phyloP scores from a whole-genome alignment of 768 basidiomycete genomes.

The Naganishia vishniacii region DNA sequence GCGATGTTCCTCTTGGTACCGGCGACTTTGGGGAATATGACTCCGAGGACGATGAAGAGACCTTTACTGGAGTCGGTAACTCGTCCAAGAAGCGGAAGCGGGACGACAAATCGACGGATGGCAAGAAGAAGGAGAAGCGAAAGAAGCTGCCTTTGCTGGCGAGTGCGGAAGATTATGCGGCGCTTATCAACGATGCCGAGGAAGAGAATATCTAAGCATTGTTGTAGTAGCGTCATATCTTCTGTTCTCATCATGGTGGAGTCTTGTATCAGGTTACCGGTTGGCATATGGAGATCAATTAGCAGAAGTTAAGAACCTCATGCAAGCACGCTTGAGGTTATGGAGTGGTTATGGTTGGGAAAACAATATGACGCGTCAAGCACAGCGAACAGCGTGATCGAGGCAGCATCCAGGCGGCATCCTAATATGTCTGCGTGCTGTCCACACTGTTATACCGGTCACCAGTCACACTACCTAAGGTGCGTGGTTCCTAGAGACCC shows the following conservation, averaged over 20 bases:
- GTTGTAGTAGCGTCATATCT: not conserved
- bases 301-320: no score
- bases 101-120: slow-evolving; percentile 46
- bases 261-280: not conserved
- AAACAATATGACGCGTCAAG: not conserved
- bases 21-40: slow-evolving; percentile 23
- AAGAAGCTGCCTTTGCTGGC: slow-evolving; percentile 52
- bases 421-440: no score
- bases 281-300: not conserved
- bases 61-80: slow-evolving; percentile 38
- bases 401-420: no score
- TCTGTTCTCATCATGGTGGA: not conserved
- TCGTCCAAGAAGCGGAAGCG: slow-evolving; percentile 54
- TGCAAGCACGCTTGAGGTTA: no score
- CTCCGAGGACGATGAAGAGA: slow-evolving; percentile 50
- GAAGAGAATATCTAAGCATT: slow-evolving; percentile 39
- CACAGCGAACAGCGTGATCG: not conserved
- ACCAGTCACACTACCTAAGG: no score
- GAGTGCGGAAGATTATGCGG: slow-evolving; percentile 48
- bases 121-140: slow-evolving; percentile 58
- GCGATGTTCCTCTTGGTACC: slow-evolving; percentile 37
- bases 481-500: no score
- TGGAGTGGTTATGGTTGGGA: no score
- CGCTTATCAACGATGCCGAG: slow-evolving; percentile 46
- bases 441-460: no score